Conservation (phyloP, 495 filamentous ascomycete species). For the Penicillium pulvis region DNA sequence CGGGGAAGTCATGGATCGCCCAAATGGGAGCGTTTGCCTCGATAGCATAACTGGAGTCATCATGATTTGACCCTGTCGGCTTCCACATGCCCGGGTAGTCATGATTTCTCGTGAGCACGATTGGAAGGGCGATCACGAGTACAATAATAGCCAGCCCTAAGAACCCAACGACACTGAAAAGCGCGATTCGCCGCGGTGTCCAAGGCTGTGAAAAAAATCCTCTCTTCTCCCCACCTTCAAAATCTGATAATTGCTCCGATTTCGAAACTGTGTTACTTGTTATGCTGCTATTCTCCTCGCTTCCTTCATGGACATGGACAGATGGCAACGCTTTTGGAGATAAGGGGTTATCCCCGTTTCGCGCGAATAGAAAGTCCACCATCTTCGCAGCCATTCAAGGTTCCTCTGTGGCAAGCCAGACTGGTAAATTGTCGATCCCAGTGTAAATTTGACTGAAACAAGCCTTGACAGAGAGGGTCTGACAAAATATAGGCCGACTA, state of each 20-base stretch:
- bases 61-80: constrained; percentile 8
- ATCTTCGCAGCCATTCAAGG: not conserved
- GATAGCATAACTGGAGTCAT: constrained; percentile 26
- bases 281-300: constrained; percentile 11
- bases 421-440: not conserved
- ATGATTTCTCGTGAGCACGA: constrained; percentile 16
- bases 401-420: not conserved
- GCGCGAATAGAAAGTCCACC: too few species aligned
- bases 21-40: constrained; percentile 25
- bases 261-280: not conserved
- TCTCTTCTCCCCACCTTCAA: constrained; percentile 8
- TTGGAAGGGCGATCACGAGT: constrained; percentile 23
- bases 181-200: constrained; percentile 14
- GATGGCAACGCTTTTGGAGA: constrained; percentile 2
- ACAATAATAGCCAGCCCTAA: constrained; percentile 18
- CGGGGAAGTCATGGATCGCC: constrained; percentile 35
- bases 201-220: constrained; percentile 20
- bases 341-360: not conserved
- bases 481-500: constrained; percentile 1
- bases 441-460: not conserved
- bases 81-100: constrained; percentile 11
- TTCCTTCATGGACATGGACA: constrained; percentile 5
- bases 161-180: constrained; percentile 14
- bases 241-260: not conserved
- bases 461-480: not conserved